Percentiles rank a stretch among this genome's conserved stretches.
Evolutionary conservation across 805 yeast genomes (phyloP).

Genomic region (Cyberlindnera galapagoensis): DNA sequence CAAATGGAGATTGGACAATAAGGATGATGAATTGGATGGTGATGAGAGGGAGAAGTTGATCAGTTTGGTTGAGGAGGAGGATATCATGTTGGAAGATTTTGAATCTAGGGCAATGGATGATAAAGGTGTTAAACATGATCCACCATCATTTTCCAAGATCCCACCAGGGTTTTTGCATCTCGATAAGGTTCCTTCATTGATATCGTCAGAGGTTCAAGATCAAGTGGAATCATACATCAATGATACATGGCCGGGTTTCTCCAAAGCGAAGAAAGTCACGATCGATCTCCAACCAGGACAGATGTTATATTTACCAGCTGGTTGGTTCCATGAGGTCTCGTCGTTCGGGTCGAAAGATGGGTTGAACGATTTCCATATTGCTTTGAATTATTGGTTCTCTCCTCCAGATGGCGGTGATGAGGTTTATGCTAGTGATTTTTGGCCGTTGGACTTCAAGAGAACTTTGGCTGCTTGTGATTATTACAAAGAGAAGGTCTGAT

Average conservation of each 20-base stretch:
- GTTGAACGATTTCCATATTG: conserved; percentile 39
- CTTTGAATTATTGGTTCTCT: conserved; percentile 69
- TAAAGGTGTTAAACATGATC: conserved; percentile 34
- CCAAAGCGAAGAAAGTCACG: conserved; percentile 33
- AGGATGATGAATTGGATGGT: conserved; percentile 17
- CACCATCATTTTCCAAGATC: conserved; percentile 61
- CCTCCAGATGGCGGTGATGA: conserved; percentile 43
- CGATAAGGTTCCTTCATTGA: conserved; percentile 39
- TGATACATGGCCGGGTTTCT: conserved; percentile 43
- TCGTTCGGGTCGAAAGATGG: conserved; percentile 39
- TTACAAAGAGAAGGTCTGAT: too few species aligned
- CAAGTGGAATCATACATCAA: conserved; percentile 30
- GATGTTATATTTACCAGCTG: conserved; percentile 65
- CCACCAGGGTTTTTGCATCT: conserved; percentile 61
- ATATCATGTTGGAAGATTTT: conserved; percentile 13
- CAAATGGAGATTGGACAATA: conserved; percentile 33
- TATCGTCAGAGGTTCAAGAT: conserved; percentile 16
- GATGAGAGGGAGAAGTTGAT: conserved; percentile 21
- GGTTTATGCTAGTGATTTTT: conserved; percentile 44
- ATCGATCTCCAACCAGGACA: conserved; percentile 55
- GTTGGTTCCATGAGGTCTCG: conserved; percentile 81
- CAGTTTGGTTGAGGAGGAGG: conserved; percentile 25
- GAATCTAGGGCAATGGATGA: conserved; percentile 14
- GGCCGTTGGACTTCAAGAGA: conserved; percentile 45
- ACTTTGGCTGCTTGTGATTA: conserved; percentile 31